These are phyloP conservation scores for Suillus bovinus DNA, from an alignment of 768 basidiomycete genomes.

Conservation along the genomic window DNA sequence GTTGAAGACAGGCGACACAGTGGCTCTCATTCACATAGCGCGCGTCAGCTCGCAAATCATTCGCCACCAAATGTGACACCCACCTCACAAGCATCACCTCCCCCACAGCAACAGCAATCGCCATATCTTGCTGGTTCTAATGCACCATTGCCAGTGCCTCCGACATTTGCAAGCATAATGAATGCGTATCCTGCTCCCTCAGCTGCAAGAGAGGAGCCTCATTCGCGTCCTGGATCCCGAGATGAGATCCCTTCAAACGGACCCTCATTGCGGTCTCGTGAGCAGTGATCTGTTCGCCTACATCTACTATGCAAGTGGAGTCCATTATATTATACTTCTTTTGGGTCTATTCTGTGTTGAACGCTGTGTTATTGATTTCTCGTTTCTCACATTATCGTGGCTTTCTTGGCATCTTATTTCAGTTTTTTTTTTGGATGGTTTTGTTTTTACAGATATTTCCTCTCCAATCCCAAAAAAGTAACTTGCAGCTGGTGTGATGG, in stretches of 20 bases:
- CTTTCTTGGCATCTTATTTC: neutral
- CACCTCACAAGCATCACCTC: constrained; percentile 18
- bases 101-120: constrained; percentile 26
- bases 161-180: constrained; percentile 71
- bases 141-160: constrained; percentile 37
- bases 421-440: neutral
- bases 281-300: neutral
- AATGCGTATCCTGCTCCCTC: constrained; percentile 57
- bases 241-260: constrained; percentile 16
- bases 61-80: constrained; percentile 25
- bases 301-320: constrained; percentile 4
- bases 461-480: neutral
- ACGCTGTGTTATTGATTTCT: neutral
- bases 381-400: neutral
- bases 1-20: constrained; percentile 20
- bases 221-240: constrained; percentile 29
- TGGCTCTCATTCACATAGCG: constrained; percentile 13
- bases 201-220: constrained; percentile 25
- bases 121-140: constrained; percentile 19
- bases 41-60: constrained; percentile 17
- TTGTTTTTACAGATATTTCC: constrained; percentile 1
- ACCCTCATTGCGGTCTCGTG: constrained; percentile 3
- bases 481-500: neutral
- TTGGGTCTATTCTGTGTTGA: constrained; percentile 5
- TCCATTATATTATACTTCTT: constrained; percentile 8